Evolutionary conservation across 73 alveolate genomes (phyloP).

Genomic region (Paramecium pentaurelia): DNA sequence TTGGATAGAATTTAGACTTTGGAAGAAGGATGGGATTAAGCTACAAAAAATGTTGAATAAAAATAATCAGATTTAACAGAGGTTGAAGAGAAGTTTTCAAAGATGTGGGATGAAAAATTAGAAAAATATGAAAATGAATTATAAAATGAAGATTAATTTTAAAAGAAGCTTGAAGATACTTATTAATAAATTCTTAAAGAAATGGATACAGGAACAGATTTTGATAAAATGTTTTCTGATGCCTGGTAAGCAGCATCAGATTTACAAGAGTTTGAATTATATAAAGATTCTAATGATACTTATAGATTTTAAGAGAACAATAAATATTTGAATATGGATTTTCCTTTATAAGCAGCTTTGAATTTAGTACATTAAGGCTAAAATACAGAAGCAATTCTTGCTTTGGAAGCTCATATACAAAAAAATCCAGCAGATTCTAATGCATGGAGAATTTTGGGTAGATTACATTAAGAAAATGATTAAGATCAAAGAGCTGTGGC

Average conservation of each 20-base stretch:
- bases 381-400: constrained; percentile 57
- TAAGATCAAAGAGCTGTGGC: constrained; percentile 61
- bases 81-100: not conserved
- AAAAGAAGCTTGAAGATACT: not conserved
- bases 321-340: not conserved
- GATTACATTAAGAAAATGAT: constrained; percentile 62
- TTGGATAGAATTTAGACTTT: not conserved
- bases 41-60: not conserved
- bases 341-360: constrained; percentile 22
- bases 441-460: constrained; percentile 62
- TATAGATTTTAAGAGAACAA: not conserved
- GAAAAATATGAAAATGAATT: constrained; percentile 17
- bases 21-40: not conserved
- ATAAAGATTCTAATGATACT: constrained; percentile 10
- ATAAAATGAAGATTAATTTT: not conserved
- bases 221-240: constrained; percentile 1
- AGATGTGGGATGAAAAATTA: constrained; percentile 26
- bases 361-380: constrained; percentile 45
- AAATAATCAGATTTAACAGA: not conserved
- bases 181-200: not conserved
- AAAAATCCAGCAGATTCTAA: constrained; percentile 50
- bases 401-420: constrained; percentile 59
- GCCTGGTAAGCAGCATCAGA: constrained; percentile 53
- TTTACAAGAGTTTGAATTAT: constrained; percentile 16
- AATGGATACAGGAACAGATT: not conserved